These are phyloP conservation scores for Raffaelea deltoideospora DNA, from an alignment of 2,329 filamentous ascomycete species.

Conservation along the genomic window DNA sequence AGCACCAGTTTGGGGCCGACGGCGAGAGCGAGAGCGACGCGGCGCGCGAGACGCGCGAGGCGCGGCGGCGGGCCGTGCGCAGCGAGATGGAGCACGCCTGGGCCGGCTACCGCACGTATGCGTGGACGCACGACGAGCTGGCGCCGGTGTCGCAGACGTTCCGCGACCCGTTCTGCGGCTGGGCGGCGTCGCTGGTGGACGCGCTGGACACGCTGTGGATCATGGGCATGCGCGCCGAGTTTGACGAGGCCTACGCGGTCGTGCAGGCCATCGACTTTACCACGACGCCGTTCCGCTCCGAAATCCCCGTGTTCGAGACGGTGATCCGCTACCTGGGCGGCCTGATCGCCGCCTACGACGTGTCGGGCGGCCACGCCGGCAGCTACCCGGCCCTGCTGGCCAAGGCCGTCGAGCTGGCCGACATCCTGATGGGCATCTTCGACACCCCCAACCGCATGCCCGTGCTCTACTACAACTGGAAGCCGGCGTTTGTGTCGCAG, in stretches of 20 bases:
- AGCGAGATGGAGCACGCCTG: slow-evolving; percentile 65
- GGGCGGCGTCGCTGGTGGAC: slow-evolving; percentile 80
- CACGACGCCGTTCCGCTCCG: slow-evolving; percentile 38
- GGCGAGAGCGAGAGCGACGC: slow-evolving; percentile 43
- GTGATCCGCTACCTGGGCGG: slow-evolving; percentile 86
- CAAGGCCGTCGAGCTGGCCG: slow-evolving; percentile 66
- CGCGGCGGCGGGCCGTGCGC: slow-evolving; percentile 53
- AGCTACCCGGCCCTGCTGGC: slow-evolving; percentile 52
- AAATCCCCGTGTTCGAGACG: slow-evolving; percentile 87
- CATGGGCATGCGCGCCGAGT: slow-evolving; percentile 64
- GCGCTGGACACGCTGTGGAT: slow-evolving; percentile 75
- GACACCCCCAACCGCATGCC: slow-evolving; percentile 94
- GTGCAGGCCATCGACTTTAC: slow-evolving; percentile 73
- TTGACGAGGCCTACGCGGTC: slow-evolving; percentile 58
- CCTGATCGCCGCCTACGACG: slow-evolving; percentile 71
- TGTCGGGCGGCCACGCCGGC: slow-evolving; percentile 46
- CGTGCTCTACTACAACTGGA: slow-evolving; percentile 64
- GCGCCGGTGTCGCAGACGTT: slow-evolving; percentile 51
- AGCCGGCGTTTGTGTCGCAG: slow-evolving; percentile 46
- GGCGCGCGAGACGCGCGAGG: slow-evolving; percentile 45
- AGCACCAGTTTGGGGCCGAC: slow-evolving; percentile 56
- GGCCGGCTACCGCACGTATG: slow-evolving; percentile 64
- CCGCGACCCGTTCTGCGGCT: slow-evolving; percentile 77
- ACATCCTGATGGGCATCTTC: slow-evolving; percentile 68
- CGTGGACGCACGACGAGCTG: slow-evolving; percentile 80